phyloP scores from a whole-genome alignment of 1,284 basidiomycete genomes.

The Ustilago crameri region DNA sequence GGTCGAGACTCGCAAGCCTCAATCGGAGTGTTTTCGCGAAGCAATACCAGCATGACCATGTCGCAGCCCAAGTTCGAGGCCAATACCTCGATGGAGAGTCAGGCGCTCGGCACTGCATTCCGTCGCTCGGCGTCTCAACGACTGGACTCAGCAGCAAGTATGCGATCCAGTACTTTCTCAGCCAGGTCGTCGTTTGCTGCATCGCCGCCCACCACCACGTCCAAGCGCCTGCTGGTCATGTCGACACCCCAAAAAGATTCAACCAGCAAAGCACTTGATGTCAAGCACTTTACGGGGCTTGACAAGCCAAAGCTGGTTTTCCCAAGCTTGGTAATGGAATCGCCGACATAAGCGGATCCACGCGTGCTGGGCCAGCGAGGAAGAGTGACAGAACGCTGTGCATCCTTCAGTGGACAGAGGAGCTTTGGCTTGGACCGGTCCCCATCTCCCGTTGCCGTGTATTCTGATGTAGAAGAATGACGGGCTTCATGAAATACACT shows the following conservation, averaged over 20 bases:
- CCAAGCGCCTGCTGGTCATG: conserved; percentile 32
- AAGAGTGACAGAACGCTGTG: conserved; percentile 17
- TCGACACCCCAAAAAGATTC: conserved; percentile 39
- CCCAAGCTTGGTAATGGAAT: conserved; percentile 37
- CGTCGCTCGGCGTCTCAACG: conserved; percentile 10
- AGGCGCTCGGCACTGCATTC: background rate
- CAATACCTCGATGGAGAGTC: background rate
- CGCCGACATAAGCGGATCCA: conserved; percentile 20
- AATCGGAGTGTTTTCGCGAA: conserved; percentile 30
- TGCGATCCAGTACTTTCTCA: conserved; percentile 9
- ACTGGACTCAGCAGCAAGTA: background rate
- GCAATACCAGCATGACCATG: conserved; percentile 12
- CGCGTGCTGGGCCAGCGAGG: conserved; percentile 2
- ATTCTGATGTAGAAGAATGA: conserved; percentile 27
- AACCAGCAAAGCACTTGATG: conserved; percentile 7
- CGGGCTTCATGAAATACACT: background rate
- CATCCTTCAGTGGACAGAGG: conserved; percentile 23
- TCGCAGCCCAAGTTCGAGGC: conserved; percentile 2
- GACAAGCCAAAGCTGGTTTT: conserved; percentile 27
- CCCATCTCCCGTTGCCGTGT: conserved; percentile 20
- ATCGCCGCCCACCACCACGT: background rate
- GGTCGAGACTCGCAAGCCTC: conserved; percentile 18
- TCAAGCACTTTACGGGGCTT: conserved; percentile 8
- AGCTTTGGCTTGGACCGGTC: conserved; percentile 20
- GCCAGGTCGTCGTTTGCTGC: conserved; percentile 16